These are phyloP conservation scores for Pseudogymnoascus sp. DNA, from an alignment of 2,329 filamentous ascomycete genomes.

Conservation along the genomic window DNA sequence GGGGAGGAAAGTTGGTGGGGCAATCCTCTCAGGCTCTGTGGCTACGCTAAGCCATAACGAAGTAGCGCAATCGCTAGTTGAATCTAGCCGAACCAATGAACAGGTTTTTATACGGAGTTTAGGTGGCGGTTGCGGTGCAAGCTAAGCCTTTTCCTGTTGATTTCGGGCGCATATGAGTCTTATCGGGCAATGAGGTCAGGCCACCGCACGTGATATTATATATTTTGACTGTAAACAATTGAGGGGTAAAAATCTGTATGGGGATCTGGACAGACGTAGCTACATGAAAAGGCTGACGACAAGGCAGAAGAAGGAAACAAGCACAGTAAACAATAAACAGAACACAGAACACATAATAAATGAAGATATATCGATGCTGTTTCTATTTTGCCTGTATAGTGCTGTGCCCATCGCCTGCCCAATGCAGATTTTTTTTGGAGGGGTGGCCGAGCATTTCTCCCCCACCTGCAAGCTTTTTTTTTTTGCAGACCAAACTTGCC, in stretches of 20 bases:
- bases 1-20: conserved; percentile 9
- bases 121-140: background rate
- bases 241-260: background rate
- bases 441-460: background rate
- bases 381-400: background rate
- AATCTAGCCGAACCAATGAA: conserved; percentile 5
- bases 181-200: conserved; percentile 7
- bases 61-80: conserved; percentile 5
- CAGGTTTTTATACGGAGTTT: background rate
- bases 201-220: background rate
- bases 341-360: background rate
- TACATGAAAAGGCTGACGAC: background rate
- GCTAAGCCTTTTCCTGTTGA: conserved; percentile 6
- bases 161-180: conserved; percentile 6
- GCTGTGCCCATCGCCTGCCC: background rate
- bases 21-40: conserved; percentile 8
- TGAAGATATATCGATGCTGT: background rate
- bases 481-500: conserved; percentile 2
- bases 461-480: conserved; percentile 4
- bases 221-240: background rate
- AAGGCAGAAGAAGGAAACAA: background rate
- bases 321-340: background rate
- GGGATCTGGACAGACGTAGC: background rate
- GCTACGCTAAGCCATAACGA: background rate
- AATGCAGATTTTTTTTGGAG: background rate